These are phyloP conservation scores for Cladosporium sp. DNA, from an alignment of 2,329 filamentous ascomycete species.

Conservation along the genomic window DNA sequence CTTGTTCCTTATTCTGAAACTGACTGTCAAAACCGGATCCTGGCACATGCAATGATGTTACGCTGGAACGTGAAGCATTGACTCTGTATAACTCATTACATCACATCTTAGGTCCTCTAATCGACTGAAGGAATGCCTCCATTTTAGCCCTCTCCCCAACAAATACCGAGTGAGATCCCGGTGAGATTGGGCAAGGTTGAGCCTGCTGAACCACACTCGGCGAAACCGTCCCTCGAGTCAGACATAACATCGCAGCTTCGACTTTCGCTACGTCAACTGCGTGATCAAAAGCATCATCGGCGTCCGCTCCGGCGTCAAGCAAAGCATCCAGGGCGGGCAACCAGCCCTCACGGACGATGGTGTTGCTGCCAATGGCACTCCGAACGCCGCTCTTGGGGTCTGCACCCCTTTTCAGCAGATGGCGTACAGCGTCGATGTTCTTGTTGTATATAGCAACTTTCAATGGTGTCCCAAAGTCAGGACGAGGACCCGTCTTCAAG, in stretches of 20 bases:
- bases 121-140: background rate
- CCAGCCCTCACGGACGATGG: background rate
- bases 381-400: background rate
- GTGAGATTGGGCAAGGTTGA: background rate
- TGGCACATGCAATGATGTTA: too few relatives aligned
- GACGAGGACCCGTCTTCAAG: background rate
- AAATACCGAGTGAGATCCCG: background rate
- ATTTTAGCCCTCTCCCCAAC: background rate
- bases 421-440: constrained; percentile 15
- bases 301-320: constrained; percentile 13
- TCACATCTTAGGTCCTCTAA: background rate
- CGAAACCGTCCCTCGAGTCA: background rate
- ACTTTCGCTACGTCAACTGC: background rate
- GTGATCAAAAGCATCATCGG: background rate
- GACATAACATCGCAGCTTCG: constrained; percentile 10
- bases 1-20: too few relatives aligned
- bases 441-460: constrained; percentile 17
- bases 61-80: too few relatives aligned
- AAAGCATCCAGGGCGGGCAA: constrained; percentile 14
- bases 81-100: background rate
- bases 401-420: constrained; percentile 17
- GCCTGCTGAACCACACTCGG: background rate
- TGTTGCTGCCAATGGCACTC: background rate
- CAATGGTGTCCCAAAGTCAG: constrained; percentile 17
- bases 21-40: too few relatives aligned